Evolutionary conservation across 2,329 filamentous ascomycete species (phyloP), one percentile per base, ranked within the genome.

Genomic region (Fusarium tricinctum): DNA sequence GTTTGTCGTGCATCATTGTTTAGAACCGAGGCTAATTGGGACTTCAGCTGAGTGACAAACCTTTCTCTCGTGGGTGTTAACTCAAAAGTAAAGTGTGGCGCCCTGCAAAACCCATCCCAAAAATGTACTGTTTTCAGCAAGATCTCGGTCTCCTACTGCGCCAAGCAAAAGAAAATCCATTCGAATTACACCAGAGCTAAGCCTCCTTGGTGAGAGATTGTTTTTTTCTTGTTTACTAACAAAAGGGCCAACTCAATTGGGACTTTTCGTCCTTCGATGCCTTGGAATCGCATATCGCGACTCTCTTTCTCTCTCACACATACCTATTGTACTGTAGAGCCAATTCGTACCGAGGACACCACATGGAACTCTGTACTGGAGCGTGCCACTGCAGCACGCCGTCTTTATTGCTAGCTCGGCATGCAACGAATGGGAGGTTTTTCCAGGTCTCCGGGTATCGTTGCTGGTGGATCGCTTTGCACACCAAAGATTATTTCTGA

Each of bases 401-500:
- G 72, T 70, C 73, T 54, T 63, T 63, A 62, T 62, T 48, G 55
- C 38, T 53, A 64, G 58, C 60, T 63, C 53, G 62, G 28, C 48
- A 63, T 50, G 52, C 23, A 66, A 56, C 75, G 74, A 77, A 75
- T 75, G 56, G 67, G 75, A 70, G 68, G 61, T 51, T 74, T 70
- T 75, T 67, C 74, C 74, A 75, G 65, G 60, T 70, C 58, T 74
- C 66, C 74, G 73, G 68, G 40, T 58, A 62, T 64, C 55, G 59
- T 60, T 68, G 63, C 60, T 66, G 59, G 70, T 74, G 70, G 73
- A 71, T 63, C 67, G 53, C 56, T 57, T 59, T 50, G 58, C 67
- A 71, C 65, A 69, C 69, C 74, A 76, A 73, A 73, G 66, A 77
- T 74, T 67, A 73, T 70, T 75, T 71, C 63, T 57, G 68, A 70